Percentiles rank a stretch among this genome's conserved stretches.
These are phyloP conservation scores for Pseudomonodictys pantanalensis DNA, from an alignment of 495 filamentous ascomycete species.

Conservation along the genomic window DNA sequence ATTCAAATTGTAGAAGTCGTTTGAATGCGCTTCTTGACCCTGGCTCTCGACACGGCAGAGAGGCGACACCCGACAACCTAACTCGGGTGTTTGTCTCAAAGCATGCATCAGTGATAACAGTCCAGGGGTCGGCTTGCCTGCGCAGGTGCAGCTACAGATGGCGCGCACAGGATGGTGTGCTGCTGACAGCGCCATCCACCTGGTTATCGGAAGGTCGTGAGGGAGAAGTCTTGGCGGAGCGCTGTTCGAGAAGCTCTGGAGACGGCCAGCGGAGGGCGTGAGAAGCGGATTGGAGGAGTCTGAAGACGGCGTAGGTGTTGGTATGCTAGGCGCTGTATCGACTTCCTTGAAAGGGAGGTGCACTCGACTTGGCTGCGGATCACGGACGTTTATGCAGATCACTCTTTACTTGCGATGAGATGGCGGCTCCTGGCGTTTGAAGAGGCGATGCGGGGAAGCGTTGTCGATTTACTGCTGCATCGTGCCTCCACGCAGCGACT, in stretches of 20 bases:
- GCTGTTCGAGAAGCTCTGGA: neutral
- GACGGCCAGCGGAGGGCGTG: neutral
- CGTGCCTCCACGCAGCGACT: too few species aligned
- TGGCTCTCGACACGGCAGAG: neutral
- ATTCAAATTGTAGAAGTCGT: too few species aligned
- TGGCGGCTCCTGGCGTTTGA: neutral
- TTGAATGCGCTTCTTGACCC: too few species aligned
- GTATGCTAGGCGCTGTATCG: neutral
- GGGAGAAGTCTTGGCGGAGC: too few species aligned
- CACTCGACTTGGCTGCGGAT: neutral
- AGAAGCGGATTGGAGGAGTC: neutral
- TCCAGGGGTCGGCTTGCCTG: neutral
- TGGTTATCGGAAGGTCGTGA: constrained; percentile 29
- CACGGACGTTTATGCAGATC: neutral
- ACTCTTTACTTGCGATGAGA: neutral
- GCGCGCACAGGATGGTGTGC: neutral
- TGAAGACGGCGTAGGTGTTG: neutral
- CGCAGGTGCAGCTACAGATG: neutral
- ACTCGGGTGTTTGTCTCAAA: neutral
- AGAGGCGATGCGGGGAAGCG: too few species aligned
- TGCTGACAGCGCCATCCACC: constrained; percentile 21
- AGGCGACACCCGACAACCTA: neutral
- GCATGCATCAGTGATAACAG: neutral
- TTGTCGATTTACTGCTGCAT: too few species aligned
- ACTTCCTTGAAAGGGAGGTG: neutral